Percentiles rank a stretch among this genome's conserved stretches.
Evolutionary conservation across 495 filamentous ascomycete species (phyloP).

Genomic region (Tuber melanosporum): DNA sequence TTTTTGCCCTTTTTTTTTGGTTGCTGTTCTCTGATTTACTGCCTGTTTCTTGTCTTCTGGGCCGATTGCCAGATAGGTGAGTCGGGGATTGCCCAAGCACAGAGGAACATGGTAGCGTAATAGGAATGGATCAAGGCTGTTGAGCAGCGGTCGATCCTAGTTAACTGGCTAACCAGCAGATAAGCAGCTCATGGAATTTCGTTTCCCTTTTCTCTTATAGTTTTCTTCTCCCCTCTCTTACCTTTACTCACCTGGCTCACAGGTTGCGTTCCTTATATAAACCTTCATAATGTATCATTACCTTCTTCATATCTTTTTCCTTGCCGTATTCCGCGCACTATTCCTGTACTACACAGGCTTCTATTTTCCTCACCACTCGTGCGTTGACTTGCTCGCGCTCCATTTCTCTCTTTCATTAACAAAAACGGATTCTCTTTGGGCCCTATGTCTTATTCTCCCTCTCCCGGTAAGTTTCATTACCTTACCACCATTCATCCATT

Average conservation of each 20-base stretch:
- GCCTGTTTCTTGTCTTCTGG: not conserved
- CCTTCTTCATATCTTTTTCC: not conserved
- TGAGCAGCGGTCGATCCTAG: not conserved
- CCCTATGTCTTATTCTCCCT: not conserved
- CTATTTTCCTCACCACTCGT: not conserved
- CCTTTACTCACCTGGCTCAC: not conserved
- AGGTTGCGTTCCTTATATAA: not conserved
- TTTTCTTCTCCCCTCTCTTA: not conserved
- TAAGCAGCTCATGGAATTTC: not conserved
- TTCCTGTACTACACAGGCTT: not conserved
- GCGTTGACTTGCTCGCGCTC: not conserved
- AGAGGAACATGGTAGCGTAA: not conserved
- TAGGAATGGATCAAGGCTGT: not conserved
- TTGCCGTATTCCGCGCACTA: not conserved
- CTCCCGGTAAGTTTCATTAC: not conserved
- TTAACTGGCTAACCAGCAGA: not conserved
- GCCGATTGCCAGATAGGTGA: not conserved
- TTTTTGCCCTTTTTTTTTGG: not conserved
- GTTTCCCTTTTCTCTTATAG: not conserved
- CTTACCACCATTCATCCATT: not conserved
- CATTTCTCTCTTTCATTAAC: not conserved
- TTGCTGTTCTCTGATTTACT: too few species aligned
- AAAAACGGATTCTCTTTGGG: not conserved
- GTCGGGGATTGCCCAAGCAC: not conserved
- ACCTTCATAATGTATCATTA: not conserved